A percentile compares a stretch with the other conserved stretches of the same genome.
Conservation (phyloP, 129 eudicot species). For the Chrysanthemum makinoi region DNA sequence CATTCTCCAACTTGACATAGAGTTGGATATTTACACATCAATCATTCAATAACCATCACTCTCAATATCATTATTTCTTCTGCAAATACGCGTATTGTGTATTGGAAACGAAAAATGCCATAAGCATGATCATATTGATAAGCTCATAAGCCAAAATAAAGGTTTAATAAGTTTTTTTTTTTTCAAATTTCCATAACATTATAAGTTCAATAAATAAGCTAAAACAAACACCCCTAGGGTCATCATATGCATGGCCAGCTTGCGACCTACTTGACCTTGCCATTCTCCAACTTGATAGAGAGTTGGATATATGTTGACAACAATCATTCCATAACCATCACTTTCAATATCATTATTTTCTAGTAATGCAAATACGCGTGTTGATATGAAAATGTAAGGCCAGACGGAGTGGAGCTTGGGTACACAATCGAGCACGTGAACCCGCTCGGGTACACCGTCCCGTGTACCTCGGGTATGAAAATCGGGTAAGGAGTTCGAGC, state of each 20-base stretch:
- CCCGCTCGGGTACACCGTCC: too few species aligned
- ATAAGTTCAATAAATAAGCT: too few species aligned
- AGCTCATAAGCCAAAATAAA: too few species aligned
- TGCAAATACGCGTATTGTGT: constrained; percentile 8
- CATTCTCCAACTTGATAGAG: neutral
- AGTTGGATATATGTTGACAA: neutral
- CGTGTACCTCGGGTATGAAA: too few species aligned
- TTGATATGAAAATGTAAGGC: neutral
- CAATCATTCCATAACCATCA: constrained; percentile 6
- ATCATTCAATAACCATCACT: constrained; percentile 10
- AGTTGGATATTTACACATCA: neutral
- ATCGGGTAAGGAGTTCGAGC: too few species aligned
- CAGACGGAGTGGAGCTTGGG: too few species aligned
- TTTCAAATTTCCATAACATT: too few species aligned
- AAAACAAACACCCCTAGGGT: too few species aligned
- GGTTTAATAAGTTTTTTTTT: too few species aligned
- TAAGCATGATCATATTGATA: too few species aligned
- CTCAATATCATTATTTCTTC: neutral
- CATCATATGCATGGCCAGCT: constrained; percentile 12
- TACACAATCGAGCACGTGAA: too few species aligned
- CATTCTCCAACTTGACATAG: neutral
- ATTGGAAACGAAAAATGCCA: too few species aligned
- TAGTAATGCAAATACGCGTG: constrained; percentile 8
- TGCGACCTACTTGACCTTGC: constrained; percentile 14
- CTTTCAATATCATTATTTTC: constrained; percentile 1